A percentile compares a stretch with the other conserved stretches of the same genome.
These are phyloP conservation scores for Lasiosphaeriaceae sp. DNA, from an alignment of 495 filamentous ascomycete species.

Conservation along the genomic window DNA sequence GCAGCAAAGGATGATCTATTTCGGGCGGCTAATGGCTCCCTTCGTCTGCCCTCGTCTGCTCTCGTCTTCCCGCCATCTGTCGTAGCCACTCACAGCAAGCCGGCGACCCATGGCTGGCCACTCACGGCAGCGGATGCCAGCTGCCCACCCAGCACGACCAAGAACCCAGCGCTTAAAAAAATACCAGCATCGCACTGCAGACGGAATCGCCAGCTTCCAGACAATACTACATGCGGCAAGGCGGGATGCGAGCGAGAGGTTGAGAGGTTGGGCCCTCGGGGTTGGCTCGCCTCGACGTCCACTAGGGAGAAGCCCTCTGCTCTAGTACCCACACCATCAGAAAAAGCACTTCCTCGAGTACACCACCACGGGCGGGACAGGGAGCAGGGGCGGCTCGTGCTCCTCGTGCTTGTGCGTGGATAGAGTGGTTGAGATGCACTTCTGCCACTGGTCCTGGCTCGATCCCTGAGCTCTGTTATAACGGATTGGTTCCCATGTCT, in stretches of 20 bases:
- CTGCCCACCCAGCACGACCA: conserved; percentile 2
- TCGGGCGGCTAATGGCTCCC: conserved; percentile 21
- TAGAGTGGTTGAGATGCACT: background rate
- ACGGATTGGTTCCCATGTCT: background rate
- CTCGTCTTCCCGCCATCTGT: conserved; percentile 8
- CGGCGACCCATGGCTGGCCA: too few species aligned
- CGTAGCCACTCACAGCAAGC: background rate
- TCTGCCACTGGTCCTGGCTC: background rate
- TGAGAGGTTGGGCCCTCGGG: background rate
- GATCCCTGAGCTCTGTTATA: background rate
- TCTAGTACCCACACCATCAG: background rate
- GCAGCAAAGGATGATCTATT: conserved; percentile 20
- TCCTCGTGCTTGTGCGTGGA: background rate
- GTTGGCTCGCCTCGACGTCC: background rate
- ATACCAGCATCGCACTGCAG: conserved; percentile 19
- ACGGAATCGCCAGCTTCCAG: conserved; percentile 21
- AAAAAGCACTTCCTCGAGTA: background rate
- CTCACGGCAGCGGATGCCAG: conserved; percentile 9
- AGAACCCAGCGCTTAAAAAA: conserved; percentile 20
- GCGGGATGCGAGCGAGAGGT: background rate
- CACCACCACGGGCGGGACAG: background rate
- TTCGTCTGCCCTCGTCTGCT: conserved; percentile 4
- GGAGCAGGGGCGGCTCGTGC: background rate
- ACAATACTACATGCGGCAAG: conserved; percentile 13
- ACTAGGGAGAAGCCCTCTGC: too few species aligned